Evolutionary conservation across 306 rosid species (phyloP).

Genomic region (Trifolium fragiferum): DNA sequence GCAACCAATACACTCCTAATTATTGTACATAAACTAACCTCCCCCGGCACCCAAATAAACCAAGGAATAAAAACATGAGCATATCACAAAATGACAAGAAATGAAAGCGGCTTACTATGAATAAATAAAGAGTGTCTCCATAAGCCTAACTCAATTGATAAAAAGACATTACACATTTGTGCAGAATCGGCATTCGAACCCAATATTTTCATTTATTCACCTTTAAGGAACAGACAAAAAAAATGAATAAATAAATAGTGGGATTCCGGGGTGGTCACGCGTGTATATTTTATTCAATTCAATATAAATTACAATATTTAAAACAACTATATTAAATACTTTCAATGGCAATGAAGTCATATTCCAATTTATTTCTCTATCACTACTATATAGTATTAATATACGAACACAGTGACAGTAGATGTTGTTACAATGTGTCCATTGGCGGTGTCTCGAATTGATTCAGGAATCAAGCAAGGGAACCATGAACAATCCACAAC

Average conservation of each 20-base stretch:
- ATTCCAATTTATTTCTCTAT: background rate
- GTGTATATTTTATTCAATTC: conserved; percentile 5
- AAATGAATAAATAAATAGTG: background rate
- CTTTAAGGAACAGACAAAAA: no score
- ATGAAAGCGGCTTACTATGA: background rate
- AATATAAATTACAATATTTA: background rate
- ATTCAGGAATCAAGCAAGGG: background rate
- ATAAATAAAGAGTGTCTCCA: no score
- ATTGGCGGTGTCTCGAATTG: background rate
- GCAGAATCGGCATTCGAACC: no score
- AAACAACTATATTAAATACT: background rate
- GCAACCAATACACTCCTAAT: no score
- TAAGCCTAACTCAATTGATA: no score
- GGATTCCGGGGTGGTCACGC: conserved; percentile 36
- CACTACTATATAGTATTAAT: background rate
- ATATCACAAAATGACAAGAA: background rate
- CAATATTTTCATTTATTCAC: no score
- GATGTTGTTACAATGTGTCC: background rate
- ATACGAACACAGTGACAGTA: background rate
- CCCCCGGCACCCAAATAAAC: background rate
- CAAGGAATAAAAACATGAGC: background rate
- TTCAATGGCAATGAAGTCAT: background rate
- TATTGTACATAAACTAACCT: background rate
- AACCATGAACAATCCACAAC: background rate
- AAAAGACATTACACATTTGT: no score